Conservation (phyloP, 371 early-diverging fungal genomes). For the Mortierella sp. region DNA sequence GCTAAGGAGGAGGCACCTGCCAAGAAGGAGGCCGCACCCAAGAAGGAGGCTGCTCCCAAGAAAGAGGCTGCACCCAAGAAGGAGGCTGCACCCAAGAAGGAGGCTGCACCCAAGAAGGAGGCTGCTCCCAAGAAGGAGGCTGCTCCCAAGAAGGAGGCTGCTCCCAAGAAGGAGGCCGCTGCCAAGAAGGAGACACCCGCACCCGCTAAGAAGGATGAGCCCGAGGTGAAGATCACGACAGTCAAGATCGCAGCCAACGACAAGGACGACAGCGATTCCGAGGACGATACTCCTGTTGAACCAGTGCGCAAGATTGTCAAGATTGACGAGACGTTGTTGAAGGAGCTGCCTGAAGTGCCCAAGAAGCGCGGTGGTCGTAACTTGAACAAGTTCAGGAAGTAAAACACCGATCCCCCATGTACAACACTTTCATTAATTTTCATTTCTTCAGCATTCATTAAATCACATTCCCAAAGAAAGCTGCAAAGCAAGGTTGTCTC, state of each 20-base stretch:
- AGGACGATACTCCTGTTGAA: constrained; percentile 5
- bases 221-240: constrained; percentile 28
- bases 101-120: too few relatives aligned
- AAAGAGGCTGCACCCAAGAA: constrained; percentile 3
- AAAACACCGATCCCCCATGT: constrained; percentile 7
- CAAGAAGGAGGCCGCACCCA: constrained; percentile 4
- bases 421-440: background rate
- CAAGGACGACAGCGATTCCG: constrained; percentile 26
- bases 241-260: constrained; percentile 24
- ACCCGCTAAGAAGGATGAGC: constrained; percentile 13
- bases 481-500: background rate
- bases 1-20: background rate
- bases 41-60: background rate
- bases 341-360: constrained; percentile 52
- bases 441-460: background rate
- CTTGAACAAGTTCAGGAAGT: constrained; percentile 46
- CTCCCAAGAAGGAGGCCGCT: background rate
- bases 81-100: background rate
- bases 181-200: constrained; percentile 9
- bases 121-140: background rate
- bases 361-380: constrained; percentile 55
- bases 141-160: background rate
- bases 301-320: constrained; percentile 40
- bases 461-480: background rate
- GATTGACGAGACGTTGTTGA: constrained; percentile 39